Evolutionary conservation across 495 filamentous ascomycete genomes (phyloP).

Genomic region (Penicillium egyptiacum): DNA sequence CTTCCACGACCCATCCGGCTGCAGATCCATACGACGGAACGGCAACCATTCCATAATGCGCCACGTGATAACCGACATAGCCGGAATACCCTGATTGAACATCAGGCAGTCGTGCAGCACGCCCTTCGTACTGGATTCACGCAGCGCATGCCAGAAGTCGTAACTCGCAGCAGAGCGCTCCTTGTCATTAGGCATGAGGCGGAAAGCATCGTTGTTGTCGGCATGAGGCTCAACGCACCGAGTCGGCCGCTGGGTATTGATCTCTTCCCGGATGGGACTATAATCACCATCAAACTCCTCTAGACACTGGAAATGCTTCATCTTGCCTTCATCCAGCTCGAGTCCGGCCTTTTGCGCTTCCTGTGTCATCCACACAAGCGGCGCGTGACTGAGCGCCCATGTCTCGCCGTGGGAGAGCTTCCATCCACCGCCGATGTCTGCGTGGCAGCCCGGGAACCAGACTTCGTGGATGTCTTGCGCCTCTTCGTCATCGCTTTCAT

Average conservation of each 20-base stretch:
- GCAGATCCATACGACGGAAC: conserved; percentile 80
- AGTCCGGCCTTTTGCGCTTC: conserved; percentile 76
- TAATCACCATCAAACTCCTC: conserved; percentile 48
- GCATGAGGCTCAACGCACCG: conserved; percentile 23
- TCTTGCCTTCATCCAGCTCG: conserved; percentile 65
- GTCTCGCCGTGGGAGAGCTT: conserved; percentile 55
- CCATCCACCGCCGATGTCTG: conserved; percentile 86
- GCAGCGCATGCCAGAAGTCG: conserved; percentile 56
- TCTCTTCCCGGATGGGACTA: conserved; percentile 46
- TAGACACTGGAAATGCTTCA: conserved; percentile 64
- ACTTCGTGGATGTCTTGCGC: conserved; percentile 76
- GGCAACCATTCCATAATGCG: conserved; percentile 83
- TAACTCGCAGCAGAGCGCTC: conserved; percentile 34
- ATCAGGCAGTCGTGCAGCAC: conserved; percentile 73
- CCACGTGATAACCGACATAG: conserved; percentile 66
- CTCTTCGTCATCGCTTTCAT: conserved; percentile 58
- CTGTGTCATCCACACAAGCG: conserved; percentile 81
- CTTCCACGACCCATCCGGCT: conserved; percentile 73
- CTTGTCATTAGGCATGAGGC: conserved; percentile 26
- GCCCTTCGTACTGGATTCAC: conserved; percentile 58
- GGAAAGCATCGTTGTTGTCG: conserved; percentile 22
- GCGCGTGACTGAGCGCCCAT: conserved; percentile 67
- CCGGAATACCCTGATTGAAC: conserved; percentile 62
- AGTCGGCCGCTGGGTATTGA: conserved; percentile 29
- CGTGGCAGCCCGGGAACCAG: conserved; percentile 83